Percentiles rank a stretch among this genome's conserved stretches.
Conservation (phyloP, 345 rosid species). For the Eucalyptus marginata region DNA sequence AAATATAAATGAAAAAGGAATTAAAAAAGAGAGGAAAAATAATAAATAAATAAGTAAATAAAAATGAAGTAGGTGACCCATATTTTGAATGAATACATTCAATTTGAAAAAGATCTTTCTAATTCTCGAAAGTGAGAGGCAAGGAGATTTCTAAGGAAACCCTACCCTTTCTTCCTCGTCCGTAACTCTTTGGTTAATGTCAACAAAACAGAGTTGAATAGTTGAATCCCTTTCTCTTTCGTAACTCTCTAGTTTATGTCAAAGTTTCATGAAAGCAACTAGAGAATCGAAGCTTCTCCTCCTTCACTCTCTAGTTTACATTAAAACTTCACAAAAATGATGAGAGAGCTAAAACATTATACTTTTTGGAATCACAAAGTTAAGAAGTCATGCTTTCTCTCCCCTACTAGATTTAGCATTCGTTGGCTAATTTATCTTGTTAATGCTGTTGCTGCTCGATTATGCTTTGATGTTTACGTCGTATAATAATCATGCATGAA, state of each 20-base stretch:
- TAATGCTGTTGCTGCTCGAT: not conserved
- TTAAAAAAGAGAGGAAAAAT: not conserved
- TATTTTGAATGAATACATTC: not conserved
- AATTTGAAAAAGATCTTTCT: not conserved
- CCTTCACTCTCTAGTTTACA: not conserved
- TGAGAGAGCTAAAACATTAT: not conserved
- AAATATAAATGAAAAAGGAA: not conserved
- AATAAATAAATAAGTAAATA: not conserved
- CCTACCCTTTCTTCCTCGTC: not conserved
- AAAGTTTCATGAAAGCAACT: not conserved
- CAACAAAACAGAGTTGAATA: too few species aligned
- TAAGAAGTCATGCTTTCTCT: not conserved
- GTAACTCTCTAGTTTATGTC: not conserved
- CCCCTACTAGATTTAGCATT: not conserved
- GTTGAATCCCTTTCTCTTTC: not conserved
- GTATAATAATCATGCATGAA: not conserved
- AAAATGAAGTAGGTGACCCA: not conserved
- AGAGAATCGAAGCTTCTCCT: not conserved
- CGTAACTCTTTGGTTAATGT: not conserved
- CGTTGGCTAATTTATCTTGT: not conserved
- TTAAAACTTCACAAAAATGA: not conserved
- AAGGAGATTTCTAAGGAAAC: not conserved
- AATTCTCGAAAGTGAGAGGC: not conserved
- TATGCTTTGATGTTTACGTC: not conserved
- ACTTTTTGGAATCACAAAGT: not conserved